Evolutionary conservation across 352 stramenopile species (phyloP).

Genomic region (Blastocystis sp.): DNA sequence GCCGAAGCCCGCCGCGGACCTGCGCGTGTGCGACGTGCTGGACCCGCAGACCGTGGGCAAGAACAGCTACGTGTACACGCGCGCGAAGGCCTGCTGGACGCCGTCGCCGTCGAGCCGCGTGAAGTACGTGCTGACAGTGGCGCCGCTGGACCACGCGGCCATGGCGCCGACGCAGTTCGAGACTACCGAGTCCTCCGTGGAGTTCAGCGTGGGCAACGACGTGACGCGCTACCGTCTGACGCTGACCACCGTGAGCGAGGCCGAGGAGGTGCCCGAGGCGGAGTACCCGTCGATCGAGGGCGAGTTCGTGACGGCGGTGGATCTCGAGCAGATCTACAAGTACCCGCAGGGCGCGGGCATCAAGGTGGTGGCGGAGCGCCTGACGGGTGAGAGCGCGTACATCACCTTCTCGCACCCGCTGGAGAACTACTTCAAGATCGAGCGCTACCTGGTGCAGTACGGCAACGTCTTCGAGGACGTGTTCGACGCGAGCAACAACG

Average conservation of each 20-base stretch:
- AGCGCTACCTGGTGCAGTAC: constrained; percentile 48
- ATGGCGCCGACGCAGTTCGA: background rate
- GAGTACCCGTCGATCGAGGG: background rate
- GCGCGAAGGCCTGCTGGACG: constrained; percentile 52
- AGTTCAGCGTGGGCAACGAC: constrained; percentile 18
- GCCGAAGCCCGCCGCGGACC: constrained; percentile 7
- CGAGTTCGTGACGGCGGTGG: constrained; percentile 49
- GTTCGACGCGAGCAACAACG: background rate
- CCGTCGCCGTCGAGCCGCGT: background rate
- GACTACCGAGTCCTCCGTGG: background rate
- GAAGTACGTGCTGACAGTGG: constrained; percentile 10
- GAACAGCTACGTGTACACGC: constrained; percentile 33
- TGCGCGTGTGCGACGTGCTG: constrained; percentile 40
- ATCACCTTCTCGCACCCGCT: constrained; percentile 52
- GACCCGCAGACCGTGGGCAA: background rate
- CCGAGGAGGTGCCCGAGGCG: background rate
- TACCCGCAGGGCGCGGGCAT: constrained; percentile 56
- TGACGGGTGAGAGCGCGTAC: background rate
- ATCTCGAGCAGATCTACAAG: constrained; percentile 52
- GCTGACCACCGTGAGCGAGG: background rate
- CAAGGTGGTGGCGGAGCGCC: constrained; percentile 47
- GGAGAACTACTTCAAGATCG: constrained; percentile 68
- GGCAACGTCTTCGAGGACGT: constrained; percentile 47
- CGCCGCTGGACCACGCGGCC: background rate
- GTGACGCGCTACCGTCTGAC: constrained; percentile 29